Evolutionary conservation across 345 rosid species (phyloP).

Genomic region (Pugionium dolabratum): DNA sequence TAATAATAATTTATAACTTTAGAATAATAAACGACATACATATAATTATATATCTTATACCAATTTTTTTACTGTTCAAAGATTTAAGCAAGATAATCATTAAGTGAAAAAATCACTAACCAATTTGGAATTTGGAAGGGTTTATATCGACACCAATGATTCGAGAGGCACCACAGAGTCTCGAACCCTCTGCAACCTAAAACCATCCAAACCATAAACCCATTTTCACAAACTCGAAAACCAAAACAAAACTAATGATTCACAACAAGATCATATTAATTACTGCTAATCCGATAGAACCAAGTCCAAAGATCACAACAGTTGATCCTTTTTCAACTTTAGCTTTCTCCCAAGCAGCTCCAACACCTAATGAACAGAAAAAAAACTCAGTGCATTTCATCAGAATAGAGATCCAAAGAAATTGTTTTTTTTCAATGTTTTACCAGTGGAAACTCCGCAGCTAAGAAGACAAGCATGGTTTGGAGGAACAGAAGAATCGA

Average conservation of each 20-base stretch:
- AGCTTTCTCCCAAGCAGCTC: conserved; percentile 86
- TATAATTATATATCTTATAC: no score
- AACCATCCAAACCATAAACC: conserved; percentile 19
- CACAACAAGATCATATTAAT: no score
- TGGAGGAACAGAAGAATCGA: conserved; percentile 67
- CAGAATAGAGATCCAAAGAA: background rate
- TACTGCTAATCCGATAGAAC: conserved; percentile 89
- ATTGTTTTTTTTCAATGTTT: no score
- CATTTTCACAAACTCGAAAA: background rate
- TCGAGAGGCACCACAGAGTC: conserved; percentile 71
- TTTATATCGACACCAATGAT: conserved; percentile 80
- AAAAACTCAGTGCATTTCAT: background rate
- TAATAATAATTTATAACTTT: no score
- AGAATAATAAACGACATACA: no score
- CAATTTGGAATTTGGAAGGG: conserved; percentile 63
- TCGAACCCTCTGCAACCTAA: conserved; percentile 88
- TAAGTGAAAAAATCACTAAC: conserved; percentile 42
- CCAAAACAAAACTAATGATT: background rate
- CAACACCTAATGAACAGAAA: conserved; percentile 51
- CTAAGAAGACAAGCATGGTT: conserved; percentile 79
- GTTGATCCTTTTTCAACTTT: conserved; percentile 82
- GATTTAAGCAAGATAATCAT: background rate
- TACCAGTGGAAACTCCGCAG: conserved; percentile 91
- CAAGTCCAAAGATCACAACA: conserved; percentile 83
- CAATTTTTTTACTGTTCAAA: no score